Conservation (phyloP, 2,329 filamentous ascomycete species). For the Phialophora verrucosa region DNA sequence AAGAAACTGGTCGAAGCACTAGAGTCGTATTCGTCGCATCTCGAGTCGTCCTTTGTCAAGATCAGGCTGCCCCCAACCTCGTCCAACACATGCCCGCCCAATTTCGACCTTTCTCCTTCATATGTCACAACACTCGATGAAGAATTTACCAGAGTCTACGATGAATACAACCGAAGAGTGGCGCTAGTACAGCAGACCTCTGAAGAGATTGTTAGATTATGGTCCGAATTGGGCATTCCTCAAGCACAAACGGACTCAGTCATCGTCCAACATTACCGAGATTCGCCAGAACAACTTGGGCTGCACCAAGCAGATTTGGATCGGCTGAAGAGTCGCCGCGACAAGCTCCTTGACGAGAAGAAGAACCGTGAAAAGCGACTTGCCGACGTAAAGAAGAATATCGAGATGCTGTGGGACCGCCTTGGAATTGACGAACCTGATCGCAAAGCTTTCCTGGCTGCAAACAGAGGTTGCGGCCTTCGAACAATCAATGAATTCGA, state of each 20-base stretch:
- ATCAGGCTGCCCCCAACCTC: conserved; percentile 83
- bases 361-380: conserved; percentile 77
- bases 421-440: conserved; percentile 82
- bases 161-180: conserved; percentile 89
- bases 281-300: conserved; percentile 91
- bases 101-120: conserved; percentile 87
- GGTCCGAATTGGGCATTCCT: conserved; percentile 93
- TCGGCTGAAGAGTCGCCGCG: conserved; percentile 73
- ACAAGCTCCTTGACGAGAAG: conserved; percentile 88
- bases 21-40: conserved; percentile 93
- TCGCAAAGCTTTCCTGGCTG: conserved; percentile 81
- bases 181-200: conserved; percentile 73
- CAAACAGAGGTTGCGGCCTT: conserved; percentile 88
- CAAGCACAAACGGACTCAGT: conserved; percentile 87
- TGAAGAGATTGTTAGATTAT: conserved; percentile 89
- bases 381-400: conserved; percentile 73
- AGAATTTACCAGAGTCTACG: conserved; percentile 93
- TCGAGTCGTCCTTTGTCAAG: conserved; percentile 85
- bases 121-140: conserved; percentile 86
- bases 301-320: conserved; percentile 85
- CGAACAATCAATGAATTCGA: conserved; percentile 95
- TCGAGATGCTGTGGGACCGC: conserved; percentile 89
- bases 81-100: conserved; percentile 76
- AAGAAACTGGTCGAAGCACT: conserved; percentile 94
- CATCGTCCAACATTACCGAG: conserved; percentile 87